Percentiles rank a stretch among this genome's conserved stretches.
Conservation (phyloP, 2,329 filamentous ascomycete genomes). For the Exophiala viscosa region DNA sequence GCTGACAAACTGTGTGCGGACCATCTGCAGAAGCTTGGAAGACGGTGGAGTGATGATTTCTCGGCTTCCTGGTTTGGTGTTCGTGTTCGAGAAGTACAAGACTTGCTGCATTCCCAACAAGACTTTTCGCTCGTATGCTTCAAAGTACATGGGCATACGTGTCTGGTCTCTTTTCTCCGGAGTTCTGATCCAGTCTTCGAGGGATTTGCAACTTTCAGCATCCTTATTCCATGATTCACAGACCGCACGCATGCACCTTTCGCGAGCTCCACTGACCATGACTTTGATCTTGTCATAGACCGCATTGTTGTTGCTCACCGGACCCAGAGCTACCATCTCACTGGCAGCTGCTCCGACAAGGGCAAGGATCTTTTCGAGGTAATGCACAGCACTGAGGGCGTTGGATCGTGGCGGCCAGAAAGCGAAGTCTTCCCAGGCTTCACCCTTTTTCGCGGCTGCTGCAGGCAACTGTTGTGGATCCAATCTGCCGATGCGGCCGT, state of each 20-base stretch:
- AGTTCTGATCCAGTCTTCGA: slow-evolving; percentile 90
- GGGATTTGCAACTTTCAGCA: slow-evolving; percentile 82
- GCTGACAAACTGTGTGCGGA: slow-evolving; percentile 85
- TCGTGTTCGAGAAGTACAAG: slow-evolving; percentile 83
- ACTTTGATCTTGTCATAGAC: slow-evolving; percentile 69
- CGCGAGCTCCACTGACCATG: slow-evolving; percentile 73
- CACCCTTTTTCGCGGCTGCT: slow-evolving; percentile 72
- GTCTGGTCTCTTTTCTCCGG: slow-evolving; percentile 81
- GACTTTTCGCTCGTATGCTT: slow-evolving; percentile 77
- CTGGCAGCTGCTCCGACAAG: slow-evolving; percentile 82
- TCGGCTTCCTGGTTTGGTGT: slow-evolving; percentile 65
- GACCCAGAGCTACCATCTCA: slow-evolving; percentile 73
- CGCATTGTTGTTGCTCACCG: slow-evolving; percentile 55
- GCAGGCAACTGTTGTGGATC: slow-evolving; percentile 73
- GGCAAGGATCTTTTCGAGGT: slow-evolving; percentile 74
- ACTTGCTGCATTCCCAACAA: slow-evolving; percentile 90
- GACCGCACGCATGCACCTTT: slow-evolving; percentile 78
- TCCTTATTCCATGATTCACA: slow-evolving; percentile 92
- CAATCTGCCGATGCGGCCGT: slow-evolving; percentile 70
- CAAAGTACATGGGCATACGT: slow-evolving; percentile 81
- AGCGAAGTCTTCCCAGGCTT: slow-evolving; percentile 87
- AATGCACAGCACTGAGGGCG: slow-evolving; percentile 85
- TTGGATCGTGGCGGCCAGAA: slow-evolving; percentile 96
- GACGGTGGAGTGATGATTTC: slow-evolving; percentile 83
- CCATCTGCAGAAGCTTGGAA: slow-evolving; percentile 82